These are phyloP conservation scores for Sporothrix curviconia DNA, from an alignment of 2,329 filamentous ascomycete species.

Conservation along the genomic window DNA sequence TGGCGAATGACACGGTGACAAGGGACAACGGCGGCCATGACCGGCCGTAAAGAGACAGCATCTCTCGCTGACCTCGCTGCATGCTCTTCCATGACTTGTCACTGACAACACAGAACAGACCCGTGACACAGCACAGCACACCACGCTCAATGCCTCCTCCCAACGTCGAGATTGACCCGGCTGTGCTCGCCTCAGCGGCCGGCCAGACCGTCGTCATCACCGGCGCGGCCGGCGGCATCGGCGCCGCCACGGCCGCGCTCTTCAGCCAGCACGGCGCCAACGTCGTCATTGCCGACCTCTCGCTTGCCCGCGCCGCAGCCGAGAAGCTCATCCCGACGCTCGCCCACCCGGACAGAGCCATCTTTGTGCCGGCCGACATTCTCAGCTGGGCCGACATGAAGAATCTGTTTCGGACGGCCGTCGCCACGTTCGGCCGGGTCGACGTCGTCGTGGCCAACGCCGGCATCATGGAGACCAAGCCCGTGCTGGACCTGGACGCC, in stretches of 20 bases:
- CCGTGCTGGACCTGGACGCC: conserved; percentile 23
- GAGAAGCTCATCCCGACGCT: conserved; percentile 26
- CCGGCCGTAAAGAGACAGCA: too few relatives aligned
- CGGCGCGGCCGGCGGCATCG: conserved; percentile 9
- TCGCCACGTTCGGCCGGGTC: conserved; percentile 29
- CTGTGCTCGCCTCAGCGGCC: conserved; percentile 12
- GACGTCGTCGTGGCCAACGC: conserved; percentile 38
- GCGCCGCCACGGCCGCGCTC: conserved; percentile 3
- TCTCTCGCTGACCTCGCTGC: too few relatives aligned
- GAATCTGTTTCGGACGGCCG: conserved; percentile 27
- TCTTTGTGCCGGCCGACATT: conserved; percentile 32
- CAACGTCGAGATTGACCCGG: conserved; percentile 9
- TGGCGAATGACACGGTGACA: too few relatives aligned
- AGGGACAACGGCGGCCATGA: too few relatives aligned
- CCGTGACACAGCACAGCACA: background rate
- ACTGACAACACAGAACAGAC: background rate
- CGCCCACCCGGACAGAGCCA: conserved; percentile 24
- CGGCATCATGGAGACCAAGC: conserved; percentile 30
- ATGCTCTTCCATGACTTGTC: too few relatives aligned
- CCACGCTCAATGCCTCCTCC: background rate
- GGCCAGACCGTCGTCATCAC: conserved; percentile 24
- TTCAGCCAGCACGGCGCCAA: conserved; percentile 9
- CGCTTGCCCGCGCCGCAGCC: conserved; percentile 22
- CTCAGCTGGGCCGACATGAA: conserved; percentile 31
- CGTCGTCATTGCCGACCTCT: conserved; percentile 29